These are phyloP conservation scores for Alternaria triticina DNA, from an alignment of 2,329 filamentous ascomycete genomes.

Conservation along the genomic window DNA sequence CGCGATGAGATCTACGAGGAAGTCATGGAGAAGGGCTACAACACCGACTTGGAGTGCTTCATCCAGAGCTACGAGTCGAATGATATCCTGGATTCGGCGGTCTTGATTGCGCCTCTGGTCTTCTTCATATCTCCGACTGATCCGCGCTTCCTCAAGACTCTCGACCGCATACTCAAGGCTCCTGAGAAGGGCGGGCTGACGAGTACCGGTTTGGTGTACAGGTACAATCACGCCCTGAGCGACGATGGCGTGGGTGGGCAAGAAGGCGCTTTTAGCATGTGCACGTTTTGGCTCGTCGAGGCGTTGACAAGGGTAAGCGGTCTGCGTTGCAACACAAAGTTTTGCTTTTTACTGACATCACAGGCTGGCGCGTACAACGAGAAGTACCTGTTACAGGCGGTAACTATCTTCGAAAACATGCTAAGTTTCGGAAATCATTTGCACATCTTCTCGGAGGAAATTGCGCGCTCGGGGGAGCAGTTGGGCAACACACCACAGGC, in stretches of 20 bases:
- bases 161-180: slow-evolving; percentile 73
- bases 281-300: slow-evolving; percentile 83
- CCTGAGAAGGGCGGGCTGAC: slow-evolving; percentile 79
- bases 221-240: slow-evolving; percentile 72
- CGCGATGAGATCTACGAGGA: slow-evolving; percentile 75
- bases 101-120: slow-evolving; percentile 77
- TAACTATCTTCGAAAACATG: slow-evolving; percentile 79
- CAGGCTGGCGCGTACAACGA: slow-evolving; percentile 60
- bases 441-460: slow-evolving; percentile 81
- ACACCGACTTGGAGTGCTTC: slow-evolving; percentile 71
- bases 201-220: slow-evolving; percentile 75
- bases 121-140: slow-evolving; percentile 82
- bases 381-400: slow-evolving; percentile 65
- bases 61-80: slow-evolving; percentile 77
- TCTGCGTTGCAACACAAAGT: slow-evolving; percentile 26
- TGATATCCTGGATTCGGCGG: slow-evolving; percentile 74
- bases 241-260: slow-evolving; percentile 76
- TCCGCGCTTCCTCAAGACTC: slow-evolving; percentile 73
- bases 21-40: slow-evolving; percentile 81
- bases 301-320: slow-evolving; percentile 71
- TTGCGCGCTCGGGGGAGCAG: slow-evolving; percentile 75
- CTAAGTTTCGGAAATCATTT: slow-evolving; percentile 77
- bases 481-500: slow-evolving; percentile 81
- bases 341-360: slow-evolving; percentile 9
- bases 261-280: slow-evolving; percentile 82